Base-by-base conservation (phyloP, 495 filamentous ascomycete species). In the Niebla homalea region DNA sequence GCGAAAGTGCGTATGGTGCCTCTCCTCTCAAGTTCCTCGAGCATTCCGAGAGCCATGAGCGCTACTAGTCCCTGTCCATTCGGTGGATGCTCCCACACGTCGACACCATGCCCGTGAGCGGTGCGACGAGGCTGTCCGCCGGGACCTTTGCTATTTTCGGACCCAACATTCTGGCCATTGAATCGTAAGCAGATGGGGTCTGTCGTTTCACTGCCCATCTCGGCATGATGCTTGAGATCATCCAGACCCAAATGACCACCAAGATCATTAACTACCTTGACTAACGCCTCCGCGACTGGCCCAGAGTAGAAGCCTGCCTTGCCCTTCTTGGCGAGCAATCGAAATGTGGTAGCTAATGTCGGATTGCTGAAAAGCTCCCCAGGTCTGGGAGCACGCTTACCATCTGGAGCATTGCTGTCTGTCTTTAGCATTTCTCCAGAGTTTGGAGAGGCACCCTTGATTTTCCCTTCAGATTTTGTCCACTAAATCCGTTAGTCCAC, bases 31-130 rank as follows among this genome's bases (percentile, higher is more conserved):
- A 98, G 75, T 57, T 85, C 77, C 59, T 94, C 80, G 40, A 98
- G 70, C 53, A 97, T 90, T 2, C 93, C 92, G 0, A 98, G 71
- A 1, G 92, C 83, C 79, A 97, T 93, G 36, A 97, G 72, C 4
- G 92, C 93, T 0, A 97, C 88, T 53, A 98, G 84, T 11, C 92
- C 92, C 64, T 98, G 92, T 0, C 93, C 89, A 67, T 96, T 97
- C n/a, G 92, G 92, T 36, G 92, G 87, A 65, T 95, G 89, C 56
- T 98, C 92, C 89, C 89, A 97, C 2, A 98, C 62, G 57, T 92
- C 80, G 18, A 95, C 72, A n/a, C 79, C 81, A 1, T 67, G 55
- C 32, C 70, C 64, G 22, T 67, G 67, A 29, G 64, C 55, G 25
- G 69, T 71, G 48, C 72, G 72, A 10, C 58, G 49, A 19, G 61